A percentile compares a stretch with the other conserved stretches of the same genome.
Evolutionary conservation across 306 rosid genomes (phyloP).

Genomic region (Dalbergia cultrata): DNA sequence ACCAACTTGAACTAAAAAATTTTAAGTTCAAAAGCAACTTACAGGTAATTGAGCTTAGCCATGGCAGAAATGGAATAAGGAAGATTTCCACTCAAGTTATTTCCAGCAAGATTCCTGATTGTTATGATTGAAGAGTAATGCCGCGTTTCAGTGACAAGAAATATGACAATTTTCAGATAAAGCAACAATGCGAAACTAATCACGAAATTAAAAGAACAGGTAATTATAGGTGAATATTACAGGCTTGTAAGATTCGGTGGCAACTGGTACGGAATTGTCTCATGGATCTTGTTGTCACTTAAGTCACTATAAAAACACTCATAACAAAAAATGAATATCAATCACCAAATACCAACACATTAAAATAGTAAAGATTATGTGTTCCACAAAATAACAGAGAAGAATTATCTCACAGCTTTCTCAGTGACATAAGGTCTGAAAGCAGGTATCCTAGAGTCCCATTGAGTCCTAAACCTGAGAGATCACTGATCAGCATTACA

Average conservation of each 20-base stretch:
- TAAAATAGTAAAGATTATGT: slow-evolving; percentile 20
- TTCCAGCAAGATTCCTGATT: slow-evolving; percentile 82
- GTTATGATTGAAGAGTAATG: slow-evolving; percentile 25
- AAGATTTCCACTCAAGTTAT: slow-evolving; percentile 87
- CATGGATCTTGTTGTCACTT: slow-evolving; percentile 85
- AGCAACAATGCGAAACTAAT: slow-evolving; percentile 29
- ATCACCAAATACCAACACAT: slow-evolving; percentile 7
- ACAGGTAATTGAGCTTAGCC: slow-evolving; percentile 78
- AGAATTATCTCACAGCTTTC: slow-evolving; percentile 71
- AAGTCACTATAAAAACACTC: slow-evolving; percentile 66
- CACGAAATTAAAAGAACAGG: slow-evolving; percentile 27
- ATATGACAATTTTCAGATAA: slow-evolving; percentile 28
- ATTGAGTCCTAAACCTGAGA: slow-evolving; percentile 85
- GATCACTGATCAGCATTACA: slow-evolving; percentile 60
- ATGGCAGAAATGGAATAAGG: slow-evolving; percentile 89
- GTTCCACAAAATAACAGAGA: slow-evolving; percentile 20
- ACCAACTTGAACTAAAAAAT: slow-evolving; percentile 29
- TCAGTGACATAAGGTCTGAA: slow-evolving; percentile 75
- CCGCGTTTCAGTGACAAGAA: slow-evolving; percentile 19
- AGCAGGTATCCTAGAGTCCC: slow-evolving; percentile 96
- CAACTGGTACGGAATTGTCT: slow-evolving; percentile 80
- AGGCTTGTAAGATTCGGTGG: slow-evolving; percentile 98
- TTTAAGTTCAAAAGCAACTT: slow-evolving; percentile 55
- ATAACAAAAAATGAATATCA: background rate
- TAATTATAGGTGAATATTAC: slow-evolving; percentile 54